Percentiles rank a stretch among this genome's conserved stretches.
phyloP scores from a whole-genome alignment of 306 rosid species.

The Purshia tridentata region DNA sequence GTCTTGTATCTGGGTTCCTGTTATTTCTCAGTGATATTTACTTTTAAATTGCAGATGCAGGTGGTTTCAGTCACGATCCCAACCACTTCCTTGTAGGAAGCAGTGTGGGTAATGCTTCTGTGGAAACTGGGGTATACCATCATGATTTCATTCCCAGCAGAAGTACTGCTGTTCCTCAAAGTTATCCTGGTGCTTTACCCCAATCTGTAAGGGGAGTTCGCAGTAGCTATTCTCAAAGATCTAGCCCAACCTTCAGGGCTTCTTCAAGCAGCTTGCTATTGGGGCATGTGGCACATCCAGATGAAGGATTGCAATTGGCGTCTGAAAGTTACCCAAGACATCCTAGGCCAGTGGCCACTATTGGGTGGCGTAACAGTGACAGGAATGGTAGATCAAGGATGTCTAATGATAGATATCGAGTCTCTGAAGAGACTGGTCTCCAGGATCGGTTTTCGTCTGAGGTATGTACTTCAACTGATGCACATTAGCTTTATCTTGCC shows the following conservation, averaged over 20 bases:
- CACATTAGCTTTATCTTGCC: not conserved
- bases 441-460: conserved; percentile 54
- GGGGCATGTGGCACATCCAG: conserved; percentile 57
- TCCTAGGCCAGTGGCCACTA: conserved; percentile 47
- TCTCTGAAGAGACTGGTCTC: conserved; percentile 46
- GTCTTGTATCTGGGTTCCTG: conserved; percentile 5
- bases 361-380: conserved; percentile 61
- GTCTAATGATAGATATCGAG: conserved; percentile 50
- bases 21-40: conserved; percentile 17
- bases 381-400: conserved; percentile 72
- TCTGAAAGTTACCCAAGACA: conserved; percentile 64
- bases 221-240: conserved; percentile 65
- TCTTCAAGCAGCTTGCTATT: conserved; percentile 55
- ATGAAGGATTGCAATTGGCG: conserved; percentile 59
- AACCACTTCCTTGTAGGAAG: conserved; percentile 56
- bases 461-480: conserved; percentile 32
- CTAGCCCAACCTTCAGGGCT: conserved; percentile 56
- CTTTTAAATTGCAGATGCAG: conserved; percentile 45
- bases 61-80: conserved; percentile 55
- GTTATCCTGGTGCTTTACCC: conserved; percentile 43
- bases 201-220: conserved; percentile 60
- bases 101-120: conserved; percentile 48
- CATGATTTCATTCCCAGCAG: conserved; percentile 53
- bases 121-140: conserved; percentile 58
- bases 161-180: conserved; percentile 49